Base-by-base conservation (phyloP, 805 yeast species). In the Kazachstania africana region DNA sequence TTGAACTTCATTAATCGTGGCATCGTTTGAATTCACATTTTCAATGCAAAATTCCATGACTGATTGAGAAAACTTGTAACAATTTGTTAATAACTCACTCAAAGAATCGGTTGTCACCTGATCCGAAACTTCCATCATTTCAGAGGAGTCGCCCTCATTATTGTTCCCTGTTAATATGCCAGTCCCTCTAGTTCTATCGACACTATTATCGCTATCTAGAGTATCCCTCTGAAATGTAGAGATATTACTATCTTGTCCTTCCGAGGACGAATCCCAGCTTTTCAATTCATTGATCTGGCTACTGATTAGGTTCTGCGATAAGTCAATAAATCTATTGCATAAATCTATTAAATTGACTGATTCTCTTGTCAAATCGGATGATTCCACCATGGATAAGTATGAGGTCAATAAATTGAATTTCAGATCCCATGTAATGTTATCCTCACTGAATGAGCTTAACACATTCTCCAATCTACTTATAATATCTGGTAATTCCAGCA, bases 381-480 rank as follows among this genome's bases (percentile, higher is more conserved):
- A 39, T 36, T 51, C 58, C 12, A 53, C 25, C 10, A 44, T 32
- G 10, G 45, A 37, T 17, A 41, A 29, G 21, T 51, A 48, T 18
- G 49, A 48, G 4, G 47, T 47, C 25, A 54, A 29, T 27, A 52
- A 40, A 37, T 56, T 55, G 28, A 42, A 51, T 25, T 45, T 42
- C 8, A 55, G 38, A 34, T 56, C 61, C 61, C 61, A 56, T 1
- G 49, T 42, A 14, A 43, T 43, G 10, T 40, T 34, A 9, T 32
- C 31, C 8, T 35, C 30, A 14, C 33, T 33, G 30, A 38, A 50
- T 10, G 34, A 29, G 4, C 35, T 31, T 5, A 32, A 31, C 3
- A 46, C 45, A 13, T 31, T 26, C 27, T 54, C 54, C 32, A 51
- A 42, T 13, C 40, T 31, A n/a, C 35, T 27, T 6, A 43, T 37